Evolutionary conservation across 495 filamentous ascomycete species (phyloP).

Genomic region (Daldinia vernicosa): DNA sequence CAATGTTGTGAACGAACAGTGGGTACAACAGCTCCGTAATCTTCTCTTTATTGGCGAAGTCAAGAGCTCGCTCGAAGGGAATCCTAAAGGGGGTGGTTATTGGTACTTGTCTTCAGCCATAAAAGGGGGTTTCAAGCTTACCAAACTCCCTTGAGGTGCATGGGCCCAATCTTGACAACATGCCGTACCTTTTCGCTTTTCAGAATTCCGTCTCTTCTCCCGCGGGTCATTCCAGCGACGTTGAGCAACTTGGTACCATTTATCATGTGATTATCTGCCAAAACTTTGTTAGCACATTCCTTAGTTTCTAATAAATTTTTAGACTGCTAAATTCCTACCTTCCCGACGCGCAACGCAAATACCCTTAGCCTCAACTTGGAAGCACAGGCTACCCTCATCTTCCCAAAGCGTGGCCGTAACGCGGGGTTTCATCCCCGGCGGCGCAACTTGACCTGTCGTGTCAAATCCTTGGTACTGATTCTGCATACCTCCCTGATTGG

Average conservation of each 20-base stretch:
- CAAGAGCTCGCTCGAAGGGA: constrained; percentile 92
- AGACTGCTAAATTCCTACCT: constrained; percentile 66
- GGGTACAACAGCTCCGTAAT: constrained; percentile 96
- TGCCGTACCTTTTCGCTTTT: constrained; percentile 98
- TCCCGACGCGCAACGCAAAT: constrained; percentile 95
- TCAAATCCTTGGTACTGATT: constrained; percentile 75
- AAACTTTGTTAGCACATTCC: constrained; percentile 31
- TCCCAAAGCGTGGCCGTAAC: constrained; percentile 98
- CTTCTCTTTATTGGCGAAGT: constrained; percentile 99
- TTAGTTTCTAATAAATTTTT: not conserved
- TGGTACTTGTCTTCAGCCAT: not conserved
- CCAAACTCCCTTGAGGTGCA: constrained; percentile 99
- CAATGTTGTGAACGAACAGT: constrained; percentile 97
- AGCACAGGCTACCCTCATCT: constrained; percentile 96
- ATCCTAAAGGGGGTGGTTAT: constrained; percentile 69
- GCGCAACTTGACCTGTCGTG: constrained; percentile 88
- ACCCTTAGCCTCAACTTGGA: constrained; percentile 95
- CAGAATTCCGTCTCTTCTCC: constrained; percentile 92
- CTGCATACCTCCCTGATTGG: constrained; percentile 60
- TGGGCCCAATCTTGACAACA: constrained; percentile 98
- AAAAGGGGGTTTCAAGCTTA: constrained; percentile 58
- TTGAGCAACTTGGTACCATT: constrained; percentile 98
- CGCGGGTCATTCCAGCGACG: constrained; percentile 97
- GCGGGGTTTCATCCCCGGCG: constrained; percentile 97
- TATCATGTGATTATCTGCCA: constrained; percentile 97